These are phyloP conservation scores for Vaccinium macrocarpon DNA, from an alignment of 148 eudicot genomes.

Conservation along the genomic window DNA sequence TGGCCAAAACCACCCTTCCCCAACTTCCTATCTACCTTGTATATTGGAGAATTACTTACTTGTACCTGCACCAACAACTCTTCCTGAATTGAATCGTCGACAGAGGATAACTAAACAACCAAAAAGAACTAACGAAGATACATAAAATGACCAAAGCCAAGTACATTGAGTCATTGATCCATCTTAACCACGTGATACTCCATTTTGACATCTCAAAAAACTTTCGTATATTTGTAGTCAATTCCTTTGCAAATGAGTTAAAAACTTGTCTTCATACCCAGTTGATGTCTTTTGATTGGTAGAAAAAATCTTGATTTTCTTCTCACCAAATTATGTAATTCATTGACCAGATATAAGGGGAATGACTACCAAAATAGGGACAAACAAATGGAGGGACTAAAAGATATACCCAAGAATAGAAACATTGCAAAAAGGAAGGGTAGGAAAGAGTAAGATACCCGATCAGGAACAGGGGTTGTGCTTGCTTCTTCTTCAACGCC, in stretches of 20 bases:
- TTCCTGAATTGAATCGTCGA: background rate
- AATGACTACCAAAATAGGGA: background rate
- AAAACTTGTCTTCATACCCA: background rate
- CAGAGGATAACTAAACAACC: background rate
- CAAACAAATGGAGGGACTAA: background rate
- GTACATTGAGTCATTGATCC: background rate
- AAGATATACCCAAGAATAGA: background rate
- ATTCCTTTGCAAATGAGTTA: background rate
- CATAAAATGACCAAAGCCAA: background rate
- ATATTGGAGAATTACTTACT: slow-evolving; percentile 77
- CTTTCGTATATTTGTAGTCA: background rate
- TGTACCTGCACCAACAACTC: slow-evolving; percentile 59
- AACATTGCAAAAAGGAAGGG: background rate
- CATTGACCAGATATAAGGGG: background rate
- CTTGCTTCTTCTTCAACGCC: slow-evolving; percentile 78
- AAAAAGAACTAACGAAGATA: background rate
- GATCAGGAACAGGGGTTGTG: slow-evolving; percentile 84
- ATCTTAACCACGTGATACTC: background rate
- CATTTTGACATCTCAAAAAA: background rate
- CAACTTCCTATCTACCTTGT: slow-evolving; percentile 80
- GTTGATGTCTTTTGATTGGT: background rate
- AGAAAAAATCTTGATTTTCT: background rate
- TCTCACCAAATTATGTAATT: background rate
- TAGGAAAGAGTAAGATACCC: slow-evolving; percentile 39
- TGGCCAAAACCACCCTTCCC: slow-evolving; percentile 99